Evolutionary conservation across 2,329 filamentous ascomycete species (phyloP), one percentile per base, ranked within the genome.

Genomic region (Botryotinia globosa): DNA sequence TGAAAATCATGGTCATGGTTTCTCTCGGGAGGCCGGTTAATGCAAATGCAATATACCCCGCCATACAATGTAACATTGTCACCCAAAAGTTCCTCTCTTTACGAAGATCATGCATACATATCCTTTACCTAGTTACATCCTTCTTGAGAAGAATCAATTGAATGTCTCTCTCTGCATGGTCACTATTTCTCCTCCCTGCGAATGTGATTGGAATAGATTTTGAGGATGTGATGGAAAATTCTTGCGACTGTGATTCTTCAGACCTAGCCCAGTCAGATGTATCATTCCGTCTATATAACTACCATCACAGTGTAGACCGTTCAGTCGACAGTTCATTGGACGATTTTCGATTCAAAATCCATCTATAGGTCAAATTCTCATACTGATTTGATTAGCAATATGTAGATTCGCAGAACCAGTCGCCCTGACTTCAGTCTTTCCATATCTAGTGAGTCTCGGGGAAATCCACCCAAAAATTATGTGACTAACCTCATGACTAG

Each of bases 361-460:
- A 54, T 16, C 4, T 7, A 22, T 8, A n/a, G 5, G 39, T 39
- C 20, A 16, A 32, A 16, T 56, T 20, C 29, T 32, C 10, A 29
- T 65, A 71, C 72, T 73, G 63, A 73, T 34, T 44, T 34, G 39
- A 32, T 45, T 77, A 94, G 92, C 91, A 80, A 87, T 94, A 83
- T 93, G 91, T 80, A 88, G 92, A 79, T 92, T 95, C 79, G 90
- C 92, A 74, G 92, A 95, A 80, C 92, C 92, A 14, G 83, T 91
- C 74, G 87, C 91, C 12, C 84, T 92, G 77, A 93, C 91, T 54
- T 81, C 79, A 37, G 78, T 81, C 59, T 81, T 76, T 59, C 80
- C 80, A 69, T 81, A 87, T 76, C 81, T 88, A 66, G 84, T 85
- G 79, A 74, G 80, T 70, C 34, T 44, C 58, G 59, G 54, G n/a